Base-by-base conservation (phyloP, 306 rosid species). In the Crotalaria pallida region DNA sequence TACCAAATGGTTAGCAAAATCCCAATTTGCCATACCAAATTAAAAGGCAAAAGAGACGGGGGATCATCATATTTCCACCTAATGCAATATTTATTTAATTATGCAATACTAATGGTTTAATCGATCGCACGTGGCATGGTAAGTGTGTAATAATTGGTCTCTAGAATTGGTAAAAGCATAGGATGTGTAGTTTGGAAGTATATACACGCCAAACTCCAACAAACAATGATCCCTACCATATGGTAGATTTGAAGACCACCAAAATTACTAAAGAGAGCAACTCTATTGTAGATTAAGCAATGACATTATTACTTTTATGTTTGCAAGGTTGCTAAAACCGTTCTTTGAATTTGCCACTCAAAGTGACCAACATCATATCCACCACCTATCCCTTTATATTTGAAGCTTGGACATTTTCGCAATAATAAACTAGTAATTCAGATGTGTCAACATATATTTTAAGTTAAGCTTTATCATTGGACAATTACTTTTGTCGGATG, bases 131-230 rank as follows among this genome's bases (percentile, higher is more conserved):
- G 41, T 45, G 50, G n/a, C 17, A 44, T 18, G 59, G 4, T 19
- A 58, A 31, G 69, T 24, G 38, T 10, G 52, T 34, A 60, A 33
- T 61, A 29, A 34, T 62, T 71, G 6, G 31, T 47, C 51, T 11
- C 50, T 5, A 2, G 17, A 52, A 24, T 16, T 36, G 40, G 23
- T 49, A 22, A 34, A 58, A 43, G 58, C 7, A 7, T 3, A 17
- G 12, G 45, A 43, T 44, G 36, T 58, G 67, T 58, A 58, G n/a
- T 58, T 58, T 58, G 49, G 76, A 71, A 71, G 48, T 27, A 58
- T 29, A 58, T 56, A 7, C 33, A 41, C 7, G 11, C 8, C 59
- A 69, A 71, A 58, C 65, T 27, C 48, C 36, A 58, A 36, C 6
- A 18, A 17, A 10, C 31, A 29, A 7, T 34, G 50, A 51, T 34